phyloP scores from a whole-genome alignment of 768 basidiomycete species.

The Butyriboletus loyo region DNA sequence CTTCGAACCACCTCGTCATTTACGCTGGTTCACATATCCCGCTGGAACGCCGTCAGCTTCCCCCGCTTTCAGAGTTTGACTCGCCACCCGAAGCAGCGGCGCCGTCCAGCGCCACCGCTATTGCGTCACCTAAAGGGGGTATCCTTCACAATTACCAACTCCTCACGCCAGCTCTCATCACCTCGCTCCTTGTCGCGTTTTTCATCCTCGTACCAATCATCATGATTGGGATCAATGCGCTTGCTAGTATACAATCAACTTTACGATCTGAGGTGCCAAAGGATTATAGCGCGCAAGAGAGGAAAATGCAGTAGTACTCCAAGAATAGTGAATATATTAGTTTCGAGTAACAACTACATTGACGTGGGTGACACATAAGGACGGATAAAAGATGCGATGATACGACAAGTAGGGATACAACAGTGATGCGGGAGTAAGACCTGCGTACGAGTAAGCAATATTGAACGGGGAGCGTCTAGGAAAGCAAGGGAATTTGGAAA shows the following conservation, averaged over 20 bases:
- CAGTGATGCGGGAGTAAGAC: slow-evolving; percentile 17
- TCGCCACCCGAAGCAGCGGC: slow-evolving; percentile 22
- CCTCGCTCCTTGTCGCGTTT: slow-evolving; percentile 56
- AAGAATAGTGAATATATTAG: slow-evolving; percentile 18
- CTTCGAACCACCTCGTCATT: slow-evolving; percentile 64
- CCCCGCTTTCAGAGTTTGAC: slow-evolving; percentile 28
- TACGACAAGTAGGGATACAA: slow-evolving; percentile 30
- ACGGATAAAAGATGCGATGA: slow-evolving; percentile 26
- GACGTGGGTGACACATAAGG: slow-evolving; percentile 12
- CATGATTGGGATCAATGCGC: slow-evolving; percentile 58
- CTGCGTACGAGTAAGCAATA: slow-evolving; percentile 10
- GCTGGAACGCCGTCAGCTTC: slow-evolving; percentile 41
- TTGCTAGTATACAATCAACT: slow-evolving; percentile 74
- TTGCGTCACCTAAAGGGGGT: slow-evolving; percentile 43
- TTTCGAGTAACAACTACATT: slow-evolving; percentile 18
- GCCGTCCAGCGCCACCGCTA: slow-evolving; percentile 30
- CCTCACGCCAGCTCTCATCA: slow-evolving; percentile 73
- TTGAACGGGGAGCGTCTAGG: slow-evolving; percentile 12
- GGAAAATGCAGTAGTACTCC: slow-evolving; percentile 63
- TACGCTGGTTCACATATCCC: slow-evolving; percentile 53
- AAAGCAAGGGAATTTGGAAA: neutral
- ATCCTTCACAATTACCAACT: slow-evolving; percentile 74
- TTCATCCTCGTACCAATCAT: slow-evolving; percentile 68
- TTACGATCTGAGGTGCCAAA: slow-evolving; percentile 61
- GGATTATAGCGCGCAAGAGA: slow-evolving; percentile 65